phyloP scores from a whole-genome alignment of 2,329 filamentous ascomycete species.

The Teratosphaeria gauchensis region DNA sequence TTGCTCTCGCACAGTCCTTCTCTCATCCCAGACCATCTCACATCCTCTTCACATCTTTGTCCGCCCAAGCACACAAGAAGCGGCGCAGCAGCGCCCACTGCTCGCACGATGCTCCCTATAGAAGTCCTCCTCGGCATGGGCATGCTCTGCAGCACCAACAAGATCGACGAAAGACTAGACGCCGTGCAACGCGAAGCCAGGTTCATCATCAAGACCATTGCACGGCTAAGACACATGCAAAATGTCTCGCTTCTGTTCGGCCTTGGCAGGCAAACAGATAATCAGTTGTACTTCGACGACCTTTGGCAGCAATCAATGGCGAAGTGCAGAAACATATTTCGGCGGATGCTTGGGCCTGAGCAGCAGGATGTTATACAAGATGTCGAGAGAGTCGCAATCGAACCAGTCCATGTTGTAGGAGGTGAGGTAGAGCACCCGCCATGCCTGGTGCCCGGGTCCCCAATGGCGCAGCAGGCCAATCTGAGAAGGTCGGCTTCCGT shows the following conservation, averaged over 20 bases:
- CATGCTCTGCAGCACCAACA: background rate
- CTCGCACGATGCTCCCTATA: background rate
- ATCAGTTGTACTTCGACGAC: background rate
- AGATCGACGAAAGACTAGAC: constrained; percentile 3
- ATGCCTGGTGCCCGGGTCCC: background rate
- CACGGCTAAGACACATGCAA: constrained; percentile 4
- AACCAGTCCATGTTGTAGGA: background rate
- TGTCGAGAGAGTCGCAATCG: background rate
- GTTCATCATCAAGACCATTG: constrained; percentile 7
- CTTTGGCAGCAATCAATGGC: background rate
- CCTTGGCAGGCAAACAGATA: background rate
- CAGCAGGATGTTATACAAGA: background rate
- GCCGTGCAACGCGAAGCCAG: constrained; percentile 8
- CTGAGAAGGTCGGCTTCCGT: background rate
- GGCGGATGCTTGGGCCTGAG: background rate
- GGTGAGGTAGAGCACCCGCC: background rate
- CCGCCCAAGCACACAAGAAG: background rate
- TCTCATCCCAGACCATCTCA: background rate
- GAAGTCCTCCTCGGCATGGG: background rate
- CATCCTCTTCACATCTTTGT: background rate
- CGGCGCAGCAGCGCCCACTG: background rate
- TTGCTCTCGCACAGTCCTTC: background rate
- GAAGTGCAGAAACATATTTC: background rate
- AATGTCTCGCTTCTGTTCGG: constrained; percentile 5
- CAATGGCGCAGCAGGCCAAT: background rate